These are phyloP conservation scores for Camillea tinctor DNA, from an alignment of 2,329 filamentous ascomycete genomes.

Conservation along the genomic window DNA sequence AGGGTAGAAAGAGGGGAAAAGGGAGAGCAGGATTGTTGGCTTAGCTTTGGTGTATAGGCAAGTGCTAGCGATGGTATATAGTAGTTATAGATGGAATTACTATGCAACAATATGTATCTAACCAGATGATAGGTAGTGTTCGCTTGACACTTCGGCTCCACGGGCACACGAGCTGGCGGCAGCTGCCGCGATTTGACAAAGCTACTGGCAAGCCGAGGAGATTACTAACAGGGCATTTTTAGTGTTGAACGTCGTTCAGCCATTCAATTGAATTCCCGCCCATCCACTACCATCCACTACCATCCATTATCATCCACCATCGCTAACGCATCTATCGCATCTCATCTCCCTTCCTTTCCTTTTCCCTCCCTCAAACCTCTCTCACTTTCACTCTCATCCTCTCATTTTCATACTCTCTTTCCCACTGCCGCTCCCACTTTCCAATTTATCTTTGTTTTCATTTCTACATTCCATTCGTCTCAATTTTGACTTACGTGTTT, in stretches of 20 bases:
- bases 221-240: not conserved
- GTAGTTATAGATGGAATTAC: too few species aligned
- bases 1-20: not conserved
- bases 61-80: too few species aligned
- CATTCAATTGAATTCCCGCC: not conserved
- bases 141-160: too few species aligned
- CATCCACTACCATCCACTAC: not conserved
- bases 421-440: not conserved
- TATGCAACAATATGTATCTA: too few species aligned
- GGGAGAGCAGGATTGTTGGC: not conserved
- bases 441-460: too few species aligned
- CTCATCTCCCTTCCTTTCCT: not conserved
- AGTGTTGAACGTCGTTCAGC: not conserved
- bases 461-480: not conserved
- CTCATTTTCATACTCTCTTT: conserved; percentile 1
- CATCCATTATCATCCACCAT: not conserved
- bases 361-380: not conserved
- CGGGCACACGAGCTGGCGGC: not conserved
- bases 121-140: too few species aligned
- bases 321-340: not conserved
- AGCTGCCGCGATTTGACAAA: not conserved
- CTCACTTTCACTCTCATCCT: conserved; percentile 2
- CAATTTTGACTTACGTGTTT: not conserved
- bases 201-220: too few species aligned
- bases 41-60: not conserved